These are phyloP conservation scores for Coprinopsis marcescibilis DNA, from an alignment of 768 basidiomycete species.

Conservation along the genomic window DNA sequence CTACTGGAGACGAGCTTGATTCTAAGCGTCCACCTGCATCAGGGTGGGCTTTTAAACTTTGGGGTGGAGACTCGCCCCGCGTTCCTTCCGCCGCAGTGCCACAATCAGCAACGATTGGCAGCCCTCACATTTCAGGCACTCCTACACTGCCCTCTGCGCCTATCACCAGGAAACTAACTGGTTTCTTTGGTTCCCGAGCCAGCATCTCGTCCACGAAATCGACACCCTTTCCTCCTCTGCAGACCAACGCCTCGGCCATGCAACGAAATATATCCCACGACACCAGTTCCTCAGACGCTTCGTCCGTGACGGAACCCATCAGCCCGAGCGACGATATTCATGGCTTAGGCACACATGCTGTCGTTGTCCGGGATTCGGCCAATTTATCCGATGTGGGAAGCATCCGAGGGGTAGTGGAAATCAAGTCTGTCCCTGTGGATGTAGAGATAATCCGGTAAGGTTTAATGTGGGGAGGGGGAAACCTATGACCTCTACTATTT, in stretches of 20 bases:
- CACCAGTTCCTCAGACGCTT: slow-evolving; percentile 48
- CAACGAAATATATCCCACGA: slow-evolving; percentile 37
- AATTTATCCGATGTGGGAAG: slow-evolving; percentile 24
- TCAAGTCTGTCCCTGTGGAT: slow-evolving; percentile 15
- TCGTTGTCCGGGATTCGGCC: slow-evolving; percentile 16
- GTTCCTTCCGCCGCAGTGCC: slow-evolving; percentile 21
- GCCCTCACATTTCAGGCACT: background rate
- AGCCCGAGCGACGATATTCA: slow-evolving; percentile 43
- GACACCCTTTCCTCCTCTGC: slow-evolving; percentile 23
- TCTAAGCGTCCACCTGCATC: slow-evolving; percentile 24
- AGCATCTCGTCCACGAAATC: slow-evolving; percentile 42
- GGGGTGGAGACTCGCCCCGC: slow-evolving; percentile 30
- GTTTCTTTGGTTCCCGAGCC: slow-evolving; percentile 58
- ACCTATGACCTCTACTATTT: no score
- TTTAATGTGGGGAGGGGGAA: no score
- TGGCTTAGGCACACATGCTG: slow-evolving; percentile 19
- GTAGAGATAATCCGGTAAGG: slow-evolving; percentile 5
- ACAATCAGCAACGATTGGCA: slow-evolving; percentile 22
- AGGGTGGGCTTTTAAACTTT: slow-evolving; percentile 70
- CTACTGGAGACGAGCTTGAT: slow-evolving; percentile 31
- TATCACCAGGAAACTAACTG: slow-evolving; percentile 61
- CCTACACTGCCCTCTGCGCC: slow-evolving; percentile 24
- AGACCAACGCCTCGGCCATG: slow-evolving; percentile 16
- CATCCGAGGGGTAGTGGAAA: slow-evolving; percentile 1
- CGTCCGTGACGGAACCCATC: slow-evolving; percentile 52